A percentile compares a stretch with the other conserved stretches of the same genome.
Conservation (phyloP, 1,284 basidiomycete species). For the Ganoderma lingzhi region DNA sequence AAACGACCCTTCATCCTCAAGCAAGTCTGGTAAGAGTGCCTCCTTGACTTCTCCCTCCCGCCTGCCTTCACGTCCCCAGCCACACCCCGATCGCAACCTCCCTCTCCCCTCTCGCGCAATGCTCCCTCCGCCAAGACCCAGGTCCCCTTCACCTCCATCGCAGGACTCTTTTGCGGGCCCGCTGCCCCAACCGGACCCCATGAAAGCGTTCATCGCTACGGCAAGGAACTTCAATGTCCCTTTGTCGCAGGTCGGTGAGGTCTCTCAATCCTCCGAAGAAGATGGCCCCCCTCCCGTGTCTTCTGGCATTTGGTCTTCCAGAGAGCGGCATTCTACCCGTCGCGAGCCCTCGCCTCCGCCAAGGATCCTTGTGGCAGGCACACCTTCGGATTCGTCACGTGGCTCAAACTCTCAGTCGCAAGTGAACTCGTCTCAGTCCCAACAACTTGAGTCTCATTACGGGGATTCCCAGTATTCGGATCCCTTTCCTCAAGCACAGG, state of each 20-base stretch:
- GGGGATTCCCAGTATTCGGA: slow-evolving; percentile 20
- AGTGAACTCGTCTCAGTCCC: background rate
- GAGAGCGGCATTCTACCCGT: background rate
- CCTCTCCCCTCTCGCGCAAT: slow-evolving; percentile 19
- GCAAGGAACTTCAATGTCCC: slow-evolving; percentile 63
- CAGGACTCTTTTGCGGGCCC: slow-evolving; percentile 70
- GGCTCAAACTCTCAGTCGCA: slow-evolving; percentile 20
- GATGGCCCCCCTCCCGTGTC: slow-evolving; percentile 31
- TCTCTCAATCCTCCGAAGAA: slow-evolving; percentile 26
- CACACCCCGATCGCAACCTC: slow-evolving; percentile 5
- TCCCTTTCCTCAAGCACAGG: slow-evolving; percentile 24
- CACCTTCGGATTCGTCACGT: slow-evolving; percentile 30
- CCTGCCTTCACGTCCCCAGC: background rate
- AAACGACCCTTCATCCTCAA: background rate
- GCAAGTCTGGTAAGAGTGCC: slow-evolving; percentile 18
- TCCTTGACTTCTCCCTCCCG: slow-evolving; percentile 19
- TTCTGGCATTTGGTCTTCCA: slow-evolving; percentile 25
- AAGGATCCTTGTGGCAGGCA: slow-evolving; percentile 30
- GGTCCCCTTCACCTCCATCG: slow-evolving; percentile 50
- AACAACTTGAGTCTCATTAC: slow-evolving; percentile 14
- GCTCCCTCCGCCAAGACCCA: slow-evolving; percentile 29
- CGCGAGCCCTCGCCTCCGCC: slow-evolving; percentile 15
- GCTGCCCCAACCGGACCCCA: slow-evolving; percentile 52
- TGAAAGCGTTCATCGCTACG: slow-evolving; percentile 54
- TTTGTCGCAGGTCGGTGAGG: slow-evolving; percentile 57